Conservation (phyloP, 2,329 filamentous ascomycete species). For the Colletotrichum sojae region DNA sequence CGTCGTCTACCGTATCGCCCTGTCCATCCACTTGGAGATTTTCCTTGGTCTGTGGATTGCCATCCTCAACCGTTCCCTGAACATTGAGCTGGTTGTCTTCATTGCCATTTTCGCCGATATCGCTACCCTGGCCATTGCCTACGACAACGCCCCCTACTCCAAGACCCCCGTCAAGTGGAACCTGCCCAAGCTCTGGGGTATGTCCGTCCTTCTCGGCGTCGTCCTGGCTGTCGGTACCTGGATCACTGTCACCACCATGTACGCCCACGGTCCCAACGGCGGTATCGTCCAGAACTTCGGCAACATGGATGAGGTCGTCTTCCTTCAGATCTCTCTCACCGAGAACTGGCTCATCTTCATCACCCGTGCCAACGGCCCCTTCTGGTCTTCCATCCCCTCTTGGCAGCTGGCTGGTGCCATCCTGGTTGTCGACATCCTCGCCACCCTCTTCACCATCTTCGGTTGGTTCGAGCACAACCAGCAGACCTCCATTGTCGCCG, state of each 20-base stretch:
- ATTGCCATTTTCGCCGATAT: slow-evolving; percentile 96
- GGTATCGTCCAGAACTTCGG: slow-evolving; percentile 94
- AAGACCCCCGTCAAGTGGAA: slow-evolving; percentile 87
- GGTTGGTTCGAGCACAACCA: slow-evolving; percentile 80
- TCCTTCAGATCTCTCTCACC: slow-evolving; percentile 90
- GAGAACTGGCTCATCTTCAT: slow-evolving; percentile 99
- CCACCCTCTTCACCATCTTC: slow-evolving; percentile 88
- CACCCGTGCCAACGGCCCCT: slow-evolving; percentile 91
- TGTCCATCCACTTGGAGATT: slow-evolving; percentile 92
- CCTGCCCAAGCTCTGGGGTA: slow-evolving; percentile 92
- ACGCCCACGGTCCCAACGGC: slow-evolving; percentile 75
- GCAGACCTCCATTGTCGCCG: slow-evolving; percentile 83
- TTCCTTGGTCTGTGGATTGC: slow-evolving; percentile 94
- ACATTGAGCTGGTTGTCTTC: slow-evolving; percentile 91
- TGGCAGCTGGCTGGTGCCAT: slow-evolving; percentile 88
- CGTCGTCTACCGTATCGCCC: slow-evolving; percentile 93
- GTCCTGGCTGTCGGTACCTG: slow-evolving; percentile 88
- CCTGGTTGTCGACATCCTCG: slow-evolving; percentile 84
- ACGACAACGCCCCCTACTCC: slow-evolving; percentile 78
- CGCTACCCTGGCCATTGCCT: slow-evolving; percentile 91
- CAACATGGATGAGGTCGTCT: slow-evolving; percentile 84
- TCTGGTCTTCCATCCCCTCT: slow-evolving; percentile 91
- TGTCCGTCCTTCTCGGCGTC: slow-evolving; percentile 86
- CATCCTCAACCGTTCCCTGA: slow-evolving; percentile 86
- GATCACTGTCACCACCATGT: slow-evolving; percentile 91